Evolutionary conservation across 164 flowering plant species (phyloP).

Genomic region (Tinospora cordifolia): DNA sequence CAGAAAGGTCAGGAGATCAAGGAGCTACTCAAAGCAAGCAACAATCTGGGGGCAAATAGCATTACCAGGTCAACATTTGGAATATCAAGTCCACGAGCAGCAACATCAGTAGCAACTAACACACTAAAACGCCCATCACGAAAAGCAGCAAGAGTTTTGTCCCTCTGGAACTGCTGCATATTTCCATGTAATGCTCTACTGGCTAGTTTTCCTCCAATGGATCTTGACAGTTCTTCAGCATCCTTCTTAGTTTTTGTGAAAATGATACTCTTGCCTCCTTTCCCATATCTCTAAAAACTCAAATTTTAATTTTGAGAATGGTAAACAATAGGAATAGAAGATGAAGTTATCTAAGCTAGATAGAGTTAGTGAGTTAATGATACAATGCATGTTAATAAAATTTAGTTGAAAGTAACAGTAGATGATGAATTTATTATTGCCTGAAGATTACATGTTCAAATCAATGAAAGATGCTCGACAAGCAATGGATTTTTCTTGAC

Average conservation of each 20-base stretch:
- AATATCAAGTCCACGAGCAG: constrained; percentile 44
- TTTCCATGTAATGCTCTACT: constrained; percentile 38
- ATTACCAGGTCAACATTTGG: constrained; percentile 44
- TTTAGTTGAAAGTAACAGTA: no score
- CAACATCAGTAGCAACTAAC: constrained; percentile 41
- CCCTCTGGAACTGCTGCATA: constrained; percentile 34
- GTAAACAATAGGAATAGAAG: background rate
- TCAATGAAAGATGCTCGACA: no score
- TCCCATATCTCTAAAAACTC: constrained; percentile 24
- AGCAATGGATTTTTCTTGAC: no score
- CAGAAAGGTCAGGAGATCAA: constrained; percentile 1
- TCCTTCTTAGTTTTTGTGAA: constrained; percentile 38
- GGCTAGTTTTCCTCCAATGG: constrained; percentile 23
- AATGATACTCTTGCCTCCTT: constrained; percentile 36
- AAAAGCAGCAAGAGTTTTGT: constrained; percentile 34
- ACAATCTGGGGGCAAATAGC: background rate
- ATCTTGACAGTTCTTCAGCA: constrained; percentile 31
- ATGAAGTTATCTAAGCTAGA: background rate
- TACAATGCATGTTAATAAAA: no score
- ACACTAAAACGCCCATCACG: constrained; percentile 32
- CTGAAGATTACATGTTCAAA: no score
- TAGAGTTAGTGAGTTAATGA: no score
- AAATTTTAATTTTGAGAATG: background rate
- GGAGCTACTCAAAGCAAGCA: background rate
- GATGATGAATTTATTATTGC: no score